phyloP scores from a whole-genome alignment of 345 rosid genomes.

The Eucalyptus sideroxylon region DNA sequence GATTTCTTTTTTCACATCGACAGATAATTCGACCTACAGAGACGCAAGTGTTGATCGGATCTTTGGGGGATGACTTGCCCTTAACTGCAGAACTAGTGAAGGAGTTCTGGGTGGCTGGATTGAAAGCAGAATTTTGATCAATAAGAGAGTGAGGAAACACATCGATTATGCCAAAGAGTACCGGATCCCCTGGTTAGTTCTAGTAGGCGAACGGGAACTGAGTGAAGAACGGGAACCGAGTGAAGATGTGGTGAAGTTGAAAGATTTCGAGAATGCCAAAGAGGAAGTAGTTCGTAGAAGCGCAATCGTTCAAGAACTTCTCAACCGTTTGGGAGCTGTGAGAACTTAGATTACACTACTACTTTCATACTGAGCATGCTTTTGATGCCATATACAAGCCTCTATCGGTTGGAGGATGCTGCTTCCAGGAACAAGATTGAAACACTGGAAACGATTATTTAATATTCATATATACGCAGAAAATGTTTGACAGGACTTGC shows the following conservation, averaged over 20 bases:
- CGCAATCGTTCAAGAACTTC: constrained; percentile 29
- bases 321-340: constrained; percentile 5
- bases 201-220: constrained; percentile 54
- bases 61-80: constrained; percentile 38
- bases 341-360: neutral
- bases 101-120: constrained; percentile 49
- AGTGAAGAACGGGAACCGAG: constrained; percentile 42
- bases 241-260: constrained; percentile 56
- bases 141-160: constrained; percentile 51
- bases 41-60: constrained; percentile 63
- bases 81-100: constrained; percentile 60
- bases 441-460: neutral
- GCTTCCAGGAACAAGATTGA: neutral
- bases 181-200: constrained; percentile 54
- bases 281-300: constrained; percentile 39
- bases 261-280: constrained; percentile 30
- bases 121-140: constrained; percentile 64
- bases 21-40: constrained; percentile 59
- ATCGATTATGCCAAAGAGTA: constrained; percentile 38
- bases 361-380: neutral
- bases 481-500: neutral
- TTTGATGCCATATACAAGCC: neutral
- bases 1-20: neutral
- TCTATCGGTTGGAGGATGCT: neutral
- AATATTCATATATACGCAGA: neutral